These are phyloP conservation scores for Schizophyllum commune DNA, from an alignment of 1,284 basidiomycete genomes.

Conservation along the genomic window DNA sequence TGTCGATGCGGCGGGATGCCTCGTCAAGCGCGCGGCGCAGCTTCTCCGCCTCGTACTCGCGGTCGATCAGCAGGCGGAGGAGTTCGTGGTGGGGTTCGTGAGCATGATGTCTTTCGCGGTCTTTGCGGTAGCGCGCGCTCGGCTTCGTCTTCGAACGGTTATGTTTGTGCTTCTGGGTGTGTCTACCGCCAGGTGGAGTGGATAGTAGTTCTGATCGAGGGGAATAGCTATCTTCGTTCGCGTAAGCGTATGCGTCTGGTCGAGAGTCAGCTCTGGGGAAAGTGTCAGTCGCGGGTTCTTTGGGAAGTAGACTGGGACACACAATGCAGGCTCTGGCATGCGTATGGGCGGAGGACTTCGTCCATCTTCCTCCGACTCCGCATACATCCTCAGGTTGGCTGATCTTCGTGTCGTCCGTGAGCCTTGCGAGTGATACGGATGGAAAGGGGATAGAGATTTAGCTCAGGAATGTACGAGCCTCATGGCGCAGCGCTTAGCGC, in stretches of 20 bases:
- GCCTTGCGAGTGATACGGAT: neutral
- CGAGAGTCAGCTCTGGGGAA: neutral
- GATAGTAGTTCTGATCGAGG: conserved; percentile 9
- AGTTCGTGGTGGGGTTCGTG: conserved; percentile 33
- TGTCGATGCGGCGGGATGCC: conserved; percentile 43
- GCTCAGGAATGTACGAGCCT: neutral
- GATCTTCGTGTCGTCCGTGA: neutral
- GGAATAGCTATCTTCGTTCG: neutral
- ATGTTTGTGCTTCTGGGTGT: conserved; percentile 9
- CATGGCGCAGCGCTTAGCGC: neutral
- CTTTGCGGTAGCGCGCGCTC: conserved; percentile 7
- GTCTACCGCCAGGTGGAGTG: neutral
- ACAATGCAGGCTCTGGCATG: neutral
- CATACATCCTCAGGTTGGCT: neutral
- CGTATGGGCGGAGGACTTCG: neutral
- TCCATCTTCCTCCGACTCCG: neutral
- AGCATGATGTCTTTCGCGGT: conserved; percentile 25
- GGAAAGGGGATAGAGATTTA: neutral
- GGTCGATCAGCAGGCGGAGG: conserved; percentile 40
- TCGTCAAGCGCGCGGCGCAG: conserved; percentile 44
- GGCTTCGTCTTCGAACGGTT: conserved; percentile 20
- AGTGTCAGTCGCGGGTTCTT: neutral
- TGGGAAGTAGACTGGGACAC: neutral
- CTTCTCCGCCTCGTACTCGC: conserved; percentile 47
- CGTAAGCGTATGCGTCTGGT: neutral